Base-by-base conservation (phyloP, 164 flowering plant genomes). In the Piper longum region DNA sequence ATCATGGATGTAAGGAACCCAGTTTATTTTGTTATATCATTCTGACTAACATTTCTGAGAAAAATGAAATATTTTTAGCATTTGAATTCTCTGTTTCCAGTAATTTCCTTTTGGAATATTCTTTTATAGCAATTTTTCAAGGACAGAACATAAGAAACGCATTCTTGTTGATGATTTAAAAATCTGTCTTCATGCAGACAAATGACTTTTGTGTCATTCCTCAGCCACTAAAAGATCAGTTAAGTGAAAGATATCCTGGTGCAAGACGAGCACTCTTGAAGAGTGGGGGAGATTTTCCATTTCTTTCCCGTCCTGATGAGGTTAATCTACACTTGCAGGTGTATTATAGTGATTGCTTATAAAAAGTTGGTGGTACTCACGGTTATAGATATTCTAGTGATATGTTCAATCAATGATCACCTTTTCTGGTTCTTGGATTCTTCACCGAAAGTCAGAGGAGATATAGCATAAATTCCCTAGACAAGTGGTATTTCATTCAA, bases 321-420 rank as follows among this genome's bases (percentile, higher is more conserved):
- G 97, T 91, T 57, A 95, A 91, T 77, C 78, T 95, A 57, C 96
- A 95, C 79, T 88, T 95, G 67, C 97, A 91, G 99, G 99, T 91
- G 78, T 6, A 13, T 60, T 12, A 17, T 43, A 26, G 45, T 65
- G 8, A 57, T 58, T 5, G 45, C 11, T 57, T 26, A 39, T 58
- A n/a, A 40, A 57, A 4, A 40, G 39, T 19, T 44, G 45, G 5
- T 45, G 16, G 8, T 4, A 56, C 7, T 42, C 36, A 7, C 9
- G 5, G 0, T 41, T 5, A 59, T 13, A 59, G 9, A 14, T 16
- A 45, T 9, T 16, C 19, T 43, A 3, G 7, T 9, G 36, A 42
- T 6, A 64, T 54, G 4, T 56, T 26, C 36, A 26, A 26, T 26
- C 36, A 26, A 26, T 26, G 36, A 26, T 26, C 36, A 26, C 36